phyloP scores from a whole-genome alignment of 441 rosid species.

The Flueggea neowawraea region DNA sequence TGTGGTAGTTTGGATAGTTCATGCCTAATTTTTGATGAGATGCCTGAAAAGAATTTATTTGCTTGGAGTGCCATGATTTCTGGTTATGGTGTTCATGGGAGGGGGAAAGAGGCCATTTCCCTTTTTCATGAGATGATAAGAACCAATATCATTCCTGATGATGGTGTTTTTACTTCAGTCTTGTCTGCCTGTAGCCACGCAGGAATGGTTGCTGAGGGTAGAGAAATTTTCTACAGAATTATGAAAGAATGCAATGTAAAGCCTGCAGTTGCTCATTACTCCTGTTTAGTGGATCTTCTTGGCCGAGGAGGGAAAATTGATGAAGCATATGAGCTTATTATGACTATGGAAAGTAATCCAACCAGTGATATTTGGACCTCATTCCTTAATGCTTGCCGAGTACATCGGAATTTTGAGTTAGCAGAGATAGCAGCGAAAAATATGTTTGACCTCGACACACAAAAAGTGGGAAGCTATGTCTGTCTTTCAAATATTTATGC shows the following conservation, averaged over 20 bases:
- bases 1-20: conserved; percentile 30
- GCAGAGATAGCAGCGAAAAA: conserved; percentile 23
- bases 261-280: conserved; percentile 27
- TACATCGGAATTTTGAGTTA: conserved; percentile 24
- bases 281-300: conserved; percentile 37
- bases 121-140: conserved; percentile 30
- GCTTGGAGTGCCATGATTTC: conserved; percentile 37
- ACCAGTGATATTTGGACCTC: conserved; percentile 30
- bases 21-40: conserved; percentile 17
- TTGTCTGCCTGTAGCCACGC: conserved; percentile 38
- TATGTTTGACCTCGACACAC: conserved; percentile 9
- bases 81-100: conserved; percentile 38
- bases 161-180: conserved; percentile 28
- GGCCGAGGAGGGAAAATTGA: conserved; percentile 32
- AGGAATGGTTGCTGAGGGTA: conserved; percentile 30
- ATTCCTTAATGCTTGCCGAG: conserved; percentile 28
- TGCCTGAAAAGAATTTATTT: conserved; percentile 17
- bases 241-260: conserved; percentile 14
- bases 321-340: conserved; percentile 29
- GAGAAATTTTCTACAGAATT: conserved; percentile 22
- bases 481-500: conserved; percentile 27
- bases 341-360: conserved; percentile 15
- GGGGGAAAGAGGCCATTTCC: conserved; percentile 23
- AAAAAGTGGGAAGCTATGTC: conserved; percentile 21
- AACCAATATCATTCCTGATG: conserved; percentile 21